Conservation (phyloP, 2,329 filamentous ascomycete genomes). For the Daldinia sp. region DNA sequence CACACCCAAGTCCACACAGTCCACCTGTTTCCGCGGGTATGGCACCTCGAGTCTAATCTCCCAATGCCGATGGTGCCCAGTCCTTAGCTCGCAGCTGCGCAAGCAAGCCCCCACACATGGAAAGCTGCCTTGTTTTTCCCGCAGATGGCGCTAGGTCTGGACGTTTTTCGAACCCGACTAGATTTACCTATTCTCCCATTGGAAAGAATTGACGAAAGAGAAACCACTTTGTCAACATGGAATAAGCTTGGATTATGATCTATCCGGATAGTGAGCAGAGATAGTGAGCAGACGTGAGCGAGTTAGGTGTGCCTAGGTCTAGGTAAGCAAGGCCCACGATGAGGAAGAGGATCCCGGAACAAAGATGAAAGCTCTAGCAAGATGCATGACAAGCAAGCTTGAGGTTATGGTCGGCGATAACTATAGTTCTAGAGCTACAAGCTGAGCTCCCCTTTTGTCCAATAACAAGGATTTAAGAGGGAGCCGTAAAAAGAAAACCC, state of each 20-base stretch:
- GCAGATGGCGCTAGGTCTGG: slow-evolving; percentile 2
- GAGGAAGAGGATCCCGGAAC: neutral
- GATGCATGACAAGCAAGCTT: slow-evolving; percentile 22
- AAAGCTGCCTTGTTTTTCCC: slow-evolving; percentile 25
- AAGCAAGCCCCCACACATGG: slow-evolving; percentile 14
- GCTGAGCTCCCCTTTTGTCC: slow-evolving; percentile 1
- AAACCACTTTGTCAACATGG: slow-evolving; percentile 16
- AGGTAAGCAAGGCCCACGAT: no score
- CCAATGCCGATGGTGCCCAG: slow-evolving; percentile 20
- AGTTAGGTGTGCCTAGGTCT: no score
- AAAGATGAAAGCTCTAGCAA: neutral
- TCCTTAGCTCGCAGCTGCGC: slow-evolving; percentile 18
- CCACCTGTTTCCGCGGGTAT: slow-evolving; percentile 19
- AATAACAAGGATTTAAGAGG: slow-evolving; percentile 9
- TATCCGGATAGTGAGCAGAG: slow-evolving; percentile 11
- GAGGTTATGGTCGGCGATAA: slow-evolving; percentile 38
- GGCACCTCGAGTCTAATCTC: slow-evolving; percentile 19
- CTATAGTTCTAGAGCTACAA: slow-evolving; percentile 29
- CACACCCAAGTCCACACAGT: slow-evolving; percentile 13
- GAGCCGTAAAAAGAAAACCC: slow-evolving; percentile 17
- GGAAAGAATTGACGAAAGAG: slow-evolving; percentile 12
- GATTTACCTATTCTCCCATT: slow-evolving; percentile 10
- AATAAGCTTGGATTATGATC: neutral
- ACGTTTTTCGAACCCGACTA: slow-evolving; percentile 26
- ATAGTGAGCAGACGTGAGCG: neutral